Evolutionary conservation across 495 filamentous ascomycete species (phyloP).

Genomic region (Glutinoglossum americanum): DNA sequence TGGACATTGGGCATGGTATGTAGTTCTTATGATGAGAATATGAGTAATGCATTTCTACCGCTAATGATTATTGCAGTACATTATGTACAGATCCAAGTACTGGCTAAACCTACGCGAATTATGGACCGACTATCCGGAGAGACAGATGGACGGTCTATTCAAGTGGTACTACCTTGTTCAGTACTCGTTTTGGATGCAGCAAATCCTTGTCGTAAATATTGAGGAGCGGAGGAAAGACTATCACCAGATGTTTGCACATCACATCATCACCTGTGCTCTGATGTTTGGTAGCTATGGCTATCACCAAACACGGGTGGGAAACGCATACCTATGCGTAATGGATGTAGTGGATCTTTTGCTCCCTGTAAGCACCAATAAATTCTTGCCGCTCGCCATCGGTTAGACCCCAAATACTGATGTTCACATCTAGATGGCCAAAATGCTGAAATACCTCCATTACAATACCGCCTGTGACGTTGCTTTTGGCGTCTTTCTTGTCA

Average conservation of each 20-base stretch:
- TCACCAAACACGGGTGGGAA: constrained; percentile 66
- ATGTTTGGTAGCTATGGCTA: constrained; percentile 66
- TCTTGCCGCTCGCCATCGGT: not conserved
- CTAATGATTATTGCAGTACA: constrained; percentile 35
- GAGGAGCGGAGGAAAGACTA: constrained; percentile 88
- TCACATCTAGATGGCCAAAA: constrained; percentile 58
- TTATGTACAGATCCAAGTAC: constrained; percentile 56
- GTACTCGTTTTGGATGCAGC: constrained; percentile 83
- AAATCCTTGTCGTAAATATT: constrained; percentile 82
- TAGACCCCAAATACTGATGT: not conserved
- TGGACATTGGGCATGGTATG: constrained; percentile 74
- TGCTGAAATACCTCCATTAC: constrained; percentile 72
- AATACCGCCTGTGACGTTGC: constrained; percentile 54
- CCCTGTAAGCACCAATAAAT: constrained; percentile 35
- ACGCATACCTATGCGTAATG: constrained; percentile 79
- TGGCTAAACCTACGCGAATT: constrained; percentile 57
- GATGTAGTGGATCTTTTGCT: constrained; percentile 79
- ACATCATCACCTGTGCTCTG: constrained; percentile 68
- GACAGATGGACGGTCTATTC: constrained; percentile 45
- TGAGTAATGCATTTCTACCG: not conserved
- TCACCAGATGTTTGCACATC: constrained; percentile 87
- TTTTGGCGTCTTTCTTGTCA: constrained; percentile 71
- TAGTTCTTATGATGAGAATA: constrained; percentile 7
- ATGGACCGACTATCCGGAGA: constrained; percentile 65
- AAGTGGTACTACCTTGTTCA: constrained; percentile 89